Conservation (phyloP, 129 eudicot genomes). For the Dittrichia graveolens region DNA sequence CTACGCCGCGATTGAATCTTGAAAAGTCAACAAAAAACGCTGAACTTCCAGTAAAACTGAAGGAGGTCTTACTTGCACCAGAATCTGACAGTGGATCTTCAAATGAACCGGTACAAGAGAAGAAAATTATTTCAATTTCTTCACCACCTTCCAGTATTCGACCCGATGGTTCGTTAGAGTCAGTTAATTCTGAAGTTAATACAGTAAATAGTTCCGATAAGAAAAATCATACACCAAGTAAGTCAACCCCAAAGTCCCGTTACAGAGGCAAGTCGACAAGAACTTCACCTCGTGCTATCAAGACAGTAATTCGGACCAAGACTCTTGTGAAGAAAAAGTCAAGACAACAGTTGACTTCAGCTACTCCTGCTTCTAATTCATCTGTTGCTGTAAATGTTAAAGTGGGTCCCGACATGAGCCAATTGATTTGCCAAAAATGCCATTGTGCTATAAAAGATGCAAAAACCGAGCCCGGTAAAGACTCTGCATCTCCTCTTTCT, state of each 20-base stretch:
- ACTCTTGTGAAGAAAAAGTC: slow-evolving; percentile 54
- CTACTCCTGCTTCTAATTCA: slow-evolving; percentile 25
- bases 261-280: slow-evolving; percentile 50
- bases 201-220: slow-evolving; percentile 33
- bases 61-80: slow-evolving; percentile 29
- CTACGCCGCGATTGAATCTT: slow-evolving; percentile 46
- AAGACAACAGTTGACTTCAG: slow-evolving; percentile 41
- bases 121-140: slow-evolving; percentile 27
- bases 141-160: slow-evolving; percentile 30
- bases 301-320: slow-evolving; percentile 62
- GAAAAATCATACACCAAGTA: slow-evolving; percentile 34
- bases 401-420: slow-evolving; percentile 34
- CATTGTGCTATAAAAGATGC: slow-evolving; percentile 62
- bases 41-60: slow-evolving; percentile 21
- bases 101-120: slow-evolving; percentile 36
- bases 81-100: slow-evolving; percentile 38
- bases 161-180: slow-evolving; percentile 32
- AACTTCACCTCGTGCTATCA: slow-evolving; percentile 53
- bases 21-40: slow-evolving; percentile 25
- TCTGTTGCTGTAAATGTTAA: slow-evolving; percentile 30
- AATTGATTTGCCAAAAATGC: slow-evolving; percentile 77
- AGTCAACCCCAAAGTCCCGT: slow-evolving; percentile 48
- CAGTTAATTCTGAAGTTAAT: slow-evolving; percentile 38
- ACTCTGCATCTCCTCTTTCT: slow-evolving; percentile 37
- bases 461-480: slow-evolving; percentile 38